Evolutionary conservation across 2,329 filamentous ascomycete genomes (phyloP).

Genomic region (Albifimbria verrucaria): DNA sequence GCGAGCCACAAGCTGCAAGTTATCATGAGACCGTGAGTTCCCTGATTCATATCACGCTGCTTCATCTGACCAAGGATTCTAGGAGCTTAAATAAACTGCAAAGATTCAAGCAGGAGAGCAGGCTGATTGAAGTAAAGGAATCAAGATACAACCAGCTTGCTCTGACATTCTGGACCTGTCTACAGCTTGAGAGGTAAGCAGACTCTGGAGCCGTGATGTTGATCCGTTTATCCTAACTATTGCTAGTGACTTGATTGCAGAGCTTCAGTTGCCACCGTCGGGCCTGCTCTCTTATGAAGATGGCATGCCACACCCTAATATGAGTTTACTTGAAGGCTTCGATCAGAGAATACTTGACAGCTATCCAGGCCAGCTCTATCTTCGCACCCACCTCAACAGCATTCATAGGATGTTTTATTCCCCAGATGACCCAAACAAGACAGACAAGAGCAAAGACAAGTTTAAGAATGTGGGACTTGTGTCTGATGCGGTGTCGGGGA

Average conservation of each 20-base stretch:
- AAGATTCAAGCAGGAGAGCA: constrained; percentile 32
- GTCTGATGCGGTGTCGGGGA: constrained; percentile 37
- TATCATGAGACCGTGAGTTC: constrained; percentile 70
- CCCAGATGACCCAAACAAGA: constrained; percentile 31
- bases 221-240: constrained; percentile 6
- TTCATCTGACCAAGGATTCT: constrained; percentile 3
- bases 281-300: constrained; percentile 60
- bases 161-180: constrained; percentile 87
- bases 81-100: constrained; percentile 49
- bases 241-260: constrained; percentile 83
- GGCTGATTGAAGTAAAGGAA: constrained; percentile 39
- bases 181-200: constrained; percentile 81
- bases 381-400: constrained; percentile 62
- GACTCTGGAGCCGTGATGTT: neutral
- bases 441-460: constrained; percentile 29
- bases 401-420: constrained; percentile 58
- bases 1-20: constrained; percentile 62
- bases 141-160: constrained; percentile 61
- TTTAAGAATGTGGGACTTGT: constrained; percentile 46
- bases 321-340: constrained; percentile 40
- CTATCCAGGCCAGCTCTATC: constrained; percentile 61
- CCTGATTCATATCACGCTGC: neutral
- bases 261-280: constrained; percentile 65
- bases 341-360: constrained; percentile 50
- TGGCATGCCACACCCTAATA: constrained; percentile 65